phyloP scores from a whole-genome alignment of 352 stramenopile species.

The Pythium oligandrum region DNA sequence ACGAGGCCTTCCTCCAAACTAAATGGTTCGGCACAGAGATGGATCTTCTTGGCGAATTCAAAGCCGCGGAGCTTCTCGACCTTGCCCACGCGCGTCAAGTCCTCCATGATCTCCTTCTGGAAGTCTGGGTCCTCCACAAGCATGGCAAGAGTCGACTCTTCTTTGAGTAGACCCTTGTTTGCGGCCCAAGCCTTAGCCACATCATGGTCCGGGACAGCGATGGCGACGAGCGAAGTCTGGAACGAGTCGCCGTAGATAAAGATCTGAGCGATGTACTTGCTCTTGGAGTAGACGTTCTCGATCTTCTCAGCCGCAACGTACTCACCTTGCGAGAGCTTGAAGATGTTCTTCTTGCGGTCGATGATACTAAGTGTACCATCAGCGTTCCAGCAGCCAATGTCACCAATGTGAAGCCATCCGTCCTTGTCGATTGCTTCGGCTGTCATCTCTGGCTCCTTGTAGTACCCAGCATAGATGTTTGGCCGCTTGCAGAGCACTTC shows the following conservation, averaged over 20 bases:
- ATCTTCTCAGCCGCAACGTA: conserved; percentile 96
- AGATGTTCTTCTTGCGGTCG: conserved; percentile 89
- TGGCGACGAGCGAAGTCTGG: conserved; percentile 87
- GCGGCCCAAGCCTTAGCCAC: conserved; percentile 9
- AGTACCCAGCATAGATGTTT: conserved; percentile 89
- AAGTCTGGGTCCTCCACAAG: conserved; percentile 43
- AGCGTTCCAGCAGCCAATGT: conserved; percentile 91
- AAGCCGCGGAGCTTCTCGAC: conserved; percentile 84
- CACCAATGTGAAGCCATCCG: conserved; percentile 94
- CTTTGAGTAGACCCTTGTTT: conserved; percentile 23
- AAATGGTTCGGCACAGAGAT: conserved; percentile 83
- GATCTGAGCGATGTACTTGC: conserved; percentile 84
- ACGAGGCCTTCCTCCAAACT: conserved; percentile 88
- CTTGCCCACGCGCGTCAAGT: conserved; percentile 58
- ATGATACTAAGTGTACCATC: conserved; percentile 85
- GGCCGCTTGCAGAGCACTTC: conserved; percentile 53
- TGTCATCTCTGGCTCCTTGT: conserved; percentile 89
- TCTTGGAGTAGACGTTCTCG: conserved; percentile 91
- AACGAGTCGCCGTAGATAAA: conserved; percentile 95
- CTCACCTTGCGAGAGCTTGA: conserved; percentile 89
- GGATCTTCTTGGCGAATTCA: conserved; percentile 86
- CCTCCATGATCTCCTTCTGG: conserved; percentile 59
- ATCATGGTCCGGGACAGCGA: conserved; percentile 79
- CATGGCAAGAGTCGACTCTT: conserved; percentile 23
- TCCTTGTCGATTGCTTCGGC: conserved; percentile 82